phyloP scores from a whole-genome alignment of 345 rosid genomes.

The Pistacia vera region DNA sequence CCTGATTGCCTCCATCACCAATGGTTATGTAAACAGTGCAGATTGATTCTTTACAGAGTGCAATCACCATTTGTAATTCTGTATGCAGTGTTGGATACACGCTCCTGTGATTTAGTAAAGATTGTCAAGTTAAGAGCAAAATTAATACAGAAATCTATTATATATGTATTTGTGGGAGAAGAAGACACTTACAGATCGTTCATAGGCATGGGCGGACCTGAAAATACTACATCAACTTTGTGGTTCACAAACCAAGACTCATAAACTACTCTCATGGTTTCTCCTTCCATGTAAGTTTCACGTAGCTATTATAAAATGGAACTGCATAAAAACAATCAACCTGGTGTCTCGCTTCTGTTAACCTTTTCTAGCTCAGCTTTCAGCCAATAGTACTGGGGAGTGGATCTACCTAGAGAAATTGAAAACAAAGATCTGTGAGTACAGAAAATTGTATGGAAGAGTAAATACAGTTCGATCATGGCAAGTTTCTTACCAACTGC shows the following conservation, averaged over 20 bases:
- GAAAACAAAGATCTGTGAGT: not conserved
- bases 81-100: constrained; percentile 80
- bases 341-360: constrained; percentile 83
- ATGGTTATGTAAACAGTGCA: constrained; percentile 80
- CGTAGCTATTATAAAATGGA: constrained; percentile 90
- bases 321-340: constrained; percentile 83
- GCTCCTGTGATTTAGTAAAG: constrained; percentile 50
- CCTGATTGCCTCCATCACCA: constrained; percentile 90
- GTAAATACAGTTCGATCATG: not conserved
- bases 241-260: constrained; percentile 73
- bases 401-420: constrained; percentile 58
- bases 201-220: constrained; percentile 95
- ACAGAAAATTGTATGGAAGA: not conserved
- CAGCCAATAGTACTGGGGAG: constrained; percentile 84
- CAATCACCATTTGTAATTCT: constrained; percentile 61
- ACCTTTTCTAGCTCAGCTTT: constrained; percentile 74
- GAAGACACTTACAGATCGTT: constrained; percentile 73
- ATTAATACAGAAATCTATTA: too few relatives aligned
- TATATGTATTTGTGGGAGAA: too few relatives aligned
- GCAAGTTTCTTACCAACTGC: constrained; percentile 58
- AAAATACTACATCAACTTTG: constrained; percentile 86
- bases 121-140: not conserved
- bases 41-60: constrained; percentile 53
- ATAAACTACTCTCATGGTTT: constrained; percentile 89
- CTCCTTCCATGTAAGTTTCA: constrained; percentile 85